Conservation (phyloP, 352 stramenopile species). For the Globisporangium uncinulatum region DNA sequence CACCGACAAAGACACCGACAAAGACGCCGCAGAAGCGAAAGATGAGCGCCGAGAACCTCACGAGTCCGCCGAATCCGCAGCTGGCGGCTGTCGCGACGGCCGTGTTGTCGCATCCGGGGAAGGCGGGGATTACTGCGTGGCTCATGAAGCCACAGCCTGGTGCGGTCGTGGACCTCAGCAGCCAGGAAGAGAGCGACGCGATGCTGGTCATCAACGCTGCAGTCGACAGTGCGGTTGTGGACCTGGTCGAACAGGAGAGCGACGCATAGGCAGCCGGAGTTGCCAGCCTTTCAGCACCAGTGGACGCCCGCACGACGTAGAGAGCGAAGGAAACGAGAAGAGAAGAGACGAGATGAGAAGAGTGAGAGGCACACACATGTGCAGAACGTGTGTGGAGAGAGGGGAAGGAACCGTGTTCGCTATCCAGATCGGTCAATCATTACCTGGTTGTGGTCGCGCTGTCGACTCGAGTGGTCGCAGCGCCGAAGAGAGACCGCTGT, state of each 20-base stretch:
- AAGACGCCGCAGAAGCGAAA: constrained; percentile 15
- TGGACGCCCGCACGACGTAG: too few relatives aligned
- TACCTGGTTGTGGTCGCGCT: too few relatives aligned
- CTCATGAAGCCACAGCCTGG: constrained; percentile 13
- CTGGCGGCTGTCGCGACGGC: background rate
- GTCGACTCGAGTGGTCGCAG: too few relatives aligned
- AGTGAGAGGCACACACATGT: background rate
- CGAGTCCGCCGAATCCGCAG: constrained; percentile 3
- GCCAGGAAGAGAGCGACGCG: background rate
- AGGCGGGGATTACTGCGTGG: constrained; percentile 15
- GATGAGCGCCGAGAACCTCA: constrained; percentile 9
- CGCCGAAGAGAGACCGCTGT: too few relatives aligned
- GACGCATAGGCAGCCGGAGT: background rate
- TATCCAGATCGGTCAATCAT: too few relatives aligned
- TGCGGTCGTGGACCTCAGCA: constrained; percentile 11
- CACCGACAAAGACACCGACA: constrained; percentile 2
- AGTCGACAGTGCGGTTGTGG: background rate
- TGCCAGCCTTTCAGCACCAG: too few relatives aligned
- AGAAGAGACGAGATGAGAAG: too few relatives aligned
- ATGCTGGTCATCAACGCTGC: background rate
- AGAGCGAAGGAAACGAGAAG: too few relatives aligned
- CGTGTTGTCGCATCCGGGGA: constrained; percentile 1
- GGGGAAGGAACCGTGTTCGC: too few relatives aligned
- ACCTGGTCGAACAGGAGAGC: constrained; percentile 1
- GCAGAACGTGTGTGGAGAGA: too few relatives aligned